Evolutionary conservation across 345 rosid species (phyloP), one percentile per base, ranked within the genome.

Genomic region (Populus euphratica): DNA sequence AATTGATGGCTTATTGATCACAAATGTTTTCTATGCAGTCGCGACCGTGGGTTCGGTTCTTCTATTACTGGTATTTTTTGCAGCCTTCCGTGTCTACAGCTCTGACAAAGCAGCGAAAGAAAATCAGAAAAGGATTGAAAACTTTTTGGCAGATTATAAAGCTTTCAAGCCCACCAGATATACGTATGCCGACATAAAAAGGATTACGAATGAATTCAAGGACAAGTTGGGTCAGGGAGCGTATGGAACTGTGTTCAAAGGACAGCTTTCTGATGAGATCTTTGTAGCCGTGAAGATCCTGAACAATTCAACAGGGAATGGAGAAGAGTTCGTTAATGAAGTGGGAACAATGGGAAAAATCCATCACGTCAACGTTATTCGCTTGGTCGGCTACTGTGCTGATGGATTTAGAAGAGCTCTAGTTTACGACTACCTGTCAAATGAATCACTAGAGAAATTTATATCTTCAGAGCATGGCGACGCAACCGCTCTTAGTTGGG

Each of bases 391-490:
- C 0, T 80, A 69, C 41, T 75, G 79, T 52, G 82, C 82, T 21
- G 82, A 79, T 47, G 82, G 82, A 64, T 79, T 79, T 63, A 61
- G 78, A 63, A 62, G 82, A 79, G 82, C 82, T 70, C 68, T 80
- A 2, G 79, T 80, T 31, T 75, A 80, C 29, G 79, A 80, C 18
- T 75, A 68, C 47, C 31, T 80, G 47, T 43, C 67, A 8, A 80
- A 80, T 5, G 79, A 70, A 4, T 74, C 82, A 2, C 71, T 75
- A 11, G 56, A 80, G 44, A 80, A 75, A 23, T 75, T 70, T 29
- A 75, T 80, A 31, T 80, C 61, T 36, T 61, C 75, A 11, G 31
- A 35, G 18, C 43, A 68, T 18, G 73, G 11, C 61, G 18, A 47
- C 50, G 25, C 36, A n/a, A 21, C 13, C 71, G 8, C 27, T 38